Percentiles rank a stretch among this genome's conserved stretches.
These are phyloP conservation scores for Nakazawaea sp. DNA, from an alignment of 805 yeast genomes.

Conservation along the genomic window DNA sequence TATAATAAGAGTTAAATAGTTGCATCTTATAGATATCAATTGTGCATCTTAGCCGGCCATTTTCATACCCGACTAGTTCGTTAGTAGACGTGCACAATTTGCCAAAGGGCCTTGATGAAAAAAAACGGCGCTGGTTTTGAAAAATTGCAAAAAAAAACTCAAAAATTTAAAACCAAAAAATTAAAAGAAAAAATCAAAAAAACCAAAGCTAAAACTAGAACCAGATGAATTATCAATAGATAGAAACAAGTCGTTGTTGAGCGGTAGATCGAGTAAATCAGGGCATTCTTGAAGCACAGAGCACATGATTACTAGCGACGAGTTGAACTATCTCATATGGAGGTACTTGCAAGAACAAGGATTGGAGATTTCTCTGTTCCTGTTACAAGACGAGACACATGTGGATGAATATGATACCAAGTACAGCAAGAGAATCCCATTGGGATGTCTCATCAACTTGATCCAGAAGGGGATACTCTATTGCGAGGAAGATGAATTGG, in stretches of 20 bases:
- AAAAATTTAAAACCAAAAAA: too few species aligned
- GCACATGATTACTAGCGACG: slow-evolving; percentile 75
- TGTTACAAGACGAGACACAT: slow-evolving; percentile 68
- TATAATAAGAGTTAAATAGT: slow-evolving; percentile 33
- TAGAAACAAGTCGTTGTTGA: too few species aligned
- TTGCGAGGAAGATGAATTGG: slow-evolving; percentile 59
- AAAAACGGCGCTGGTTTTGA: neutral
- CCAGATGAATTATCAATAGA: too few species aligned
- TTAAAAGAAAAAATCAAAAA: too few species aligned
- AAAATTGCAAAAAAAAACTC: neutral
- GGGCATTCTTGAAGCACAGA: too few species aligned
- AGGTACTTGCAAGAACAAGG: slow-evolving; percentile 86
- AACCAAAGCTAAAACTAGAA: too few species aligned
- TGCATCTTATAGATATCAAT: neutral
- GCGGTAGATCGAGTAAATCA: too few species aligned
- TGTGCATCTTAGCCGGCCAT: neutral
- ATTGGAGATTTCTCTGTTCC: slow-evolving; percentile 67
- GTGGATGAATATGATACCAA: slow-evolving; percentile 50
- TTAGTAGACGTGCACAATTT: too few species aligned
- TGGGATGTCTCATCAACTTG: slow-evolving; percentile 74
- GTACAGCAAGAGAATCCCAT: slow-evolving; percentile 48
- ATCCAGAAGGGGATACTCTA: slow-evolving; percentile 84
- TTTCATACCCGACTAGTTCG: too few species aligned
- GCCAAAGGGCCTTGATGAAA: too few species aligned
- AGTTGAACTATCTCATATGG: slow-evolving; percentile 89